Evolutionary conservation across 2,329 filamentous ascomycete species (phyloP).

Genomic region (Karstenula rhodostoma): DNA sequence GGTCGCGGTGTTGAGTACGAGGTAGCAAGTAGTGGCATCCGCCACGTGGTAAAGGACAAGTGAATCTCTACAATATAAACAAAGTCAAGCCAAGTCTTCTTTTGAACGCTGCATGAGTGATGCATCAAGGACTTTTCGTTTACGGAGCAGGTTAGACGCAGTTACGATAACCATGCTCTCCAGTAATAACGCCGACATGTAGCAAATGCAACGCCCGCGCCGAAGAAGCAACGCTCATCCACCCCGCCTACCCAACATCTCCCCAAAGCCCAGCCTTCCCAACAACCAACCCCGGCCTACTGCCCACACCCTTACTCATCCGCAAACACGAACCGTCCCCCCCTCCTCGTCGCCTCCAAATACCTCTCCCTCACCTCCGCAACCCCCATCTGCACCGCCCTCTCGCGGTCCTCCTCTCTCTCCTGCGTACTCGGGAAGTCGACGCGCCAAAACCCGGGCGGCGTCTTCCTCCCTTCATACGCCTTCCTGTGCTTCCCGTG

Average conservation of each 20-base stretch:
- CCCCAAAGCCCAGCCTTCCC: not conserved
- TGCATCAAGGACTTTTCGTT: not conserved
- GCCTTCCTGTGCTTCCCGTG: slow-evolving; percentile 80
- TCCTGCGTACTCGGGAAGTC: slow-evolving; percentile 94
- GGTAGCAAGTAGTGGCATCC: slow-evolving; percentile 56
- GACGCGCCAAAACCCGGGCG: slow-evolving; percentile 88
- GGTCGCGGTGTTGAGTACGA: slow-evolving; percentile 73
- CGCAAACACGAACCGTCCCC: slow-evolving; percentile 80
- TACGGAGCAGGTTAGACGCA: not conserved
- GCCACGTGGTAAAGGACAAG: slow-evolving; percentile 29
- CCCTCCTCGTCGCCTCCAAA: slow-evolving; percentile 79
- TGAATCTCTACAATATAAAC: no score
- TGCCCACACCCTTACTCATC: slow-evolving; percentile 70
- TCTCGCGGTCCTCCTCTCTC: slow-evolving; percentile 68
- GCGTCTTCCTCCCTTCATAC: slow-evolving; percentile 74
- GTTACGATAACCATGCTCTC: not conserved
- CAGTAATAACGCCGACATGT: not conserved
- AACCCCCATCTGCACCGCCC: slow-evolving; percentile 70
- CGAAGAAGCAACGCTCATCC: no score
- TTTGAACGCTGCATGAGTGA: not conserved
- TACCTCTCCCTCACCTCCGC: slow-evolving; percentile 75
- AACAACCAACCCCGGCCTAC: not conserved
- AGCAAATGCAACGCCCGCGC: not conserved
- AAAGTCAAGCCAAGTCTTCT: not conserved
- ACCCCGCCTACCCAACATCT: not conserved